Percentiles rank a stretch among this genome's conserved stretches.
Conservation (phyloP, 495 filamentous ascomycete genomes). For the Aspergillus leporis region DNA sequence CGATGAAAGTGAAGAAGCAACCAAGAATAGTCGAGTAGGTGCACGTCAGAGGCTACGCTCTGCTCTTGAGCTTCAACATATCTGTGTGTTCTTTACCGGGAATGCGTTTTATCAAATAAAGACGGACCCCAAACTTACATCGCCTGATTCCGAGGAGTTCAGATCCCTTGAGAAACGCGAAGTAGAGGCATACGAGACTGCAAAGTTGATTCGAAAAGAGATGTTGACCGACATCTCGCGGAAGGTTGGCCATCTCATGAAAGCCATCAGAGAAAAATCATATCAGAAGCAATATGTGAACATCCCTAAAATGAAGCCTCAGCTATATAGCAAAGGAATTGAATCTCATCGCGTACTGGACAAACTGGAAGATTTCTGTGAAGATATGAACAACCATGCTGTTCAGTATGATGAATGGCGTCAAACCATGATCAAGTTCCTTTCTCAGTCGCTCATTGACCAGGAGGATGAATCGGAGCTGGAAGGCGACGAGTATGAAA, state of each 20-base stretch:
- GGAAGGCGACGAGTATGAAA: constrained; percentile 86
- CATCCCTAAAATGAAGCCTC: constrained; percentile 59
- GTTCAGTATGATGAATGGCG: constrained; percentile 71
- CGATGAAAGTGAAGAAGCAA: constrained; percentile 46
- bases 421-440: constrained; percentile 63
- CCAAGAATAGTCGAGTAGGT: constrained; percentile 51
- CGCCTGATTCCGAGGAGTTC: constrained; percentile 66
- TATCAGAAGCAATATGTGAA: constrained; percentile 55
- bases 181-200: constrained; percentile 68
- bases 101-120: constrained; percentile 86
- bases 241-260: constrained; percentile 48
- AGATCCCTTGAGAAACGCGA: constrained; percentile 66
- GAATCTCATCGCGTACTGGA: constrained; percentile 59
- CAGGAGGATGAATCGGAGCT: constrained; percentile 69
- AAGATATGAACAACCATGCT: constrained; percentile 67
- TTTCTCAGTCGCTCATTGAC: constrained; percentile 77
- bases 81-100: constrained; percentile 78
- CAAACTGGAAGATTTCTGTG: constrained; percentile 54
- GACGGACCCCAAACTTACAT: constrained; percentile 57
- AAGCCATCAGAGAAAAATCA: constrained; percentile 42
- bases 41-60: constrained; percentile 66
- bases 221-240: constrained; percentile 59
- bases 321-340: constrained; percentile 57
- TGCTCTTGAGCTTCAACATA: constrained; percentile 79
- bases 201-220: constrained; percentile 75